Conservation (phyloP, 2,329 filamentous ascomycete genomes). For the Hypoxylon rubiginosum region DNA sequence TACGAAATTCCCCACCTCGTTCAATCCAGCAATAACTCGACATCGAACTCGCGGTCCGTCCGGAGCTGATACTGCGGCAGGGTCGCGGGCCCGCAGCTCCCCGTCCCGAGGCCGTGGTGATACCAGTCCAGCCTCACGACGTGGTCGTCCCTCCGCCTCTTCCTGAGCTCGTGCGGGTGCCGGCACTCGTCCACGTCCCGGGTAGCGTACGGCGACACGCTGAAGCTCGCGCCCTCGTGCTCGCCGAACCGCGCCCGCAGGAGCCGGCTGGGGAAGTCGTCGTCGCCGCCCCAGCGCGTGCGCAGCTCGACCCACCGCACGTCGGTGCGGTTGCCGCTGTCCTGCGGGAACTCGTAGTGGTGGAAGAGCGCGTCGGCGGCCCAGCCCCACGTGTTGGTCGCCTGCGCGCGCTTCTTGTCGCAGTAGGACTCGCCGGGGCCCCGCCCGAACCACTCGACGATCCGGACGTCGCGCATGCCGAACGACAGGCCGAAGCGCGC, state of each 20-base stretch:
- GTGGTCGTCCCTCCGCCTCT: constrained; percentile 63
- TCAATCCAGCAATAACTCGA: constrained; percentile 61
- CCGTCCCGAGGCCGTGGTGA: constrained; percentile 74
- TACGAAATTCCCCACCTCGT: neutral
- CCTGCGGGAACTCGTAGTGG: constrained; percentile 77
- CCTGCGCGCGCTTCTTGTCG: constrained; percentile 74
- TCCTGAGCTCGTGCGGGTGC: constrained; percentile 73
- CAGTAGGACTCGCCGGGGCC: constrained; percentile 76
- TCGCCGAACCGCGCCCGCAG: constrained; percentile 62
- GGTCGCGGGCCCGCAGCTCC: constrained; percentile 71
- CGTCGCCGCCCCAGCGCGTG: constrained; percentile 49
- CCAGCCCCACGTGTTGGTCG: constrained; percentile 65
- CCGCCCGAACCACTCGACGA: constrained; percentile 74
- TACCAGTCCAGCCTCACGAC: constrained; percentile 71
- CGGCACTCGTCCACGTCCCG: constrained; percentile 65
- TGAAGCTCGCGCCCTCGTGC: constrained; percentile 67
- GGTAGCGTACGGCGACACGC: constrained; percentile 67
- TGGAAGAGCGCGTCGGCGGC: constrained; percentile 66
- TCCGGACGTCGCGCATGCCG: constrained; percentile 56
- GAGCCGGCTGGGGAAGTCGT: constrained; percentile 49
- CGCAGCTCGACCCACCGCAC: constrained; percentile 69
- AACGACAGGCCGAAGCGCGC: constrained; percentile 73
- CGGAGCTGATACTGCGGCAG: constrained; percentile 62
- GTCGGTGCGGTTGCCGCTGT: constrained; percentile 74
- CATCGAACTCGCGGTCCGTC: constrained; percentile 58